These are phyloP conservation scores for Camelina hispida DNA, from an alignment of 345 rosid genomes.

Conservation along the genomic window DNA sequence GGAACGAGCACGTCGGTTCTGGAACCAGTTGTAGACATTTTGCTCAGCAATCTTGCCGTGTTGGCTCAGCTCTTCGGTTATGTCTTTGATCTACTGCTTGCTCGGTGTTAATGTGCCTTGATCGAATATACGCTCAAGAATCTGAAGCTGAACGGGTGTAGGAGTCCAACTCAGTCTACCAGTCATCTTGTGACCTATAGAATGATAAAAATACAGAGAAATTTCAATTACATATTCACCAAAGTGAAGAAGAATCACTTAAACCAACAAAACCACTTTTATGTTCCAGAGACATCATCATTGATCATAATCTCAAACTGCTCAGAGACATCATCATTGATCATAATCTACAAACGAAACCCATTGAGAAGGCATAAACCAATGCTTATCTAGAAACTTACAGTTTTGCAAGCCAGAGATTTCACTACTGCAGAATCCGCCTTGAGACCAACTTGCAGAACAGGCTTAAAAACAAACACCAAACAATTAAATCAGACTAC, in stretches of 20 bases:
- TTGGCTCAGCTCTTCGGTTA: conserved; percentile 86
- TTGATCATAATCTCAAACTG: too few relatives aligned
- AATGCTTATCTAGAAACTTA: conserved; percentile 40
- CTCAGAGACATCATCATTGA: too few relatives aligned
- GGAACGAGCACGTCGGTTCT: conserved; percentile 93
- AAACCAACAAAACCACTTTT: too few relatives aligned
- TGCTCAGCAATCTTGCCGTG: conserved; percentile 93
- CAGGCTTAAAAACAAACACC: conserved; percentile 53
- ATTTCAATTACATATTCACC: too few relatives aligned
- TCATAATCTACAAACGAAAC: too few relatives aligned
- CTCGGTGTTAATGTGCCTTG: conserved; percentile 96
- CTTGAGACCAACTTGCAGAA: conserved; percentile 71
- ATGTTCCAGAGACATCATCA: too few relatives aligned
- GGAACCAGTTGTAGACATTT: conserved; percentile 97
- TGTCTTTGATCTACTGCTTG: conserved; percentile 96
- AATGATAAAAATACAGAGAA: too few relatives aligned
- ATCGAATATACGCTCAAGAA: conserved; percentile 85
- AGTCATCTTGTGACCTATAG: too few relatives aligned
- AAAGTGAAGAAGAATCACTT: too few relatives aligned
- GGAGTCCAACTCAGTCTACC: conserved; percentile 96
- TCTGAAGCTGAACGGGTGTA: conserved; percentile 86
- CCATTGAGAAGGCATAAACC: background rate
- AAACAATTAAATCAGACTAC: conserved; percentile 6
- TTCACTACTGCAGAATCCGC: conserved; percentile 65
- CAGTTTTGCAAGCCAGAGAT: conserved; percentile 83